Conservation (phyloP, 78 protist species). For the Polysphondylium violaceum region DNA sequence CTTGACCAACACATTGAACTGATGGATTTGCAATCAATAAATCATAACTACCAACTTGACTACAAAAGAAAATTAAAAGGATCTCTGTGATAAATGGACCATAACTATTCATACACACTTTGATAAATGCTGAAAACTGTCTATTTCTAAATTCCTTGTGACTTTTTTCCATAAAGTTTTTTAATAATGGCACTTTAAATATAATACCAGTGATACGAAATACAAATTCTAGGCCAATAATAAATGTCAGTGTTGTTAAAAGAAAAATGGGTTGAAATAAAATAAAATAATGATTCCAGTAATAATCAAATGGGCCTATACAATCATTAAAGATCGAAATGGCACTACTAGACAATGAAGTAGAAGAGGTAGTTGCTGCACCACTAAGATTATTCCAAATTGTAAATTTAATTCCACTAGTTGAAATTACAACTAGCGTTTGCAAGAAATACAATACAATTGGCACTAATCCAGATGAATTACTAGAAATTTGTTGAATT, state of each 20-base stretch:
- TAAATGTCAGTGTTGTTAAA: neutral
- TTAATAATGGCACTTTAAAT: constrained; percentile 17
- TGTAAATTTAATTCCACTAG: constrained; percentile 30
- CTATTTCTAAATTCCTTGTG: constrained; percentile 42
- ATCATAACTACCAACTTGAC: constrained; percentile 13
- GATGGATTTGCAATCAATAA: constrained; percentile 57
- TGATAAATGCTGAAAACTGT: constrained; percentile 74
- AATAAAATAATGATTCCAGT: constrained; percentile 40
- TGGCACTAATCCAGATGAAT: constrained; percentile 55
- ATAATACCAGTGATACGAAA: constrained; percentile 34
- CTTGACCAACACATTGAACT: constrained; percentile 15
- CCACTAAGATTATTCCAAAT: constrained; percentile 7
- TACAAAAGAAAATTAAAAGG: constrained; percentile 51
- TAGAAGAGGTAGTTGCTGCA: neutral
- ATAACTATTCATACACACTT: constrained; percentile 67
- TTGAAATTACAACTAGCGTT: constrained; percentile 45
- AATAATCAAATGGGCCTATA: constrained; percentile 65
- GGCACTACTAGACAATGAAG: too few relatives aligned
- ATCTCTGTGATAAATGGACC: constrained; percentile 69
- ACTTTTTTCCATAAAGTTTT: neutral
- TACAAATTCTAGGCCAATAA: constrained; percentile 9
- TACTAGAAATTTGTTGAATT: constrained; percentile 47
- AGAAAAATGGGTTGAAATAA: constrained; percentile 46
- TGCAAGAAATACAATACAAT: constrained; percentile 51
- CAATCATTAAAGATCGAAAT: constrained; percentile 36